Evolutionary conservation across 1,139 yeast genomes (phyloP), one percentile per base, ranked within the genome.

Genomic region (Kurtzmaniella quercitrusa): DNA sequence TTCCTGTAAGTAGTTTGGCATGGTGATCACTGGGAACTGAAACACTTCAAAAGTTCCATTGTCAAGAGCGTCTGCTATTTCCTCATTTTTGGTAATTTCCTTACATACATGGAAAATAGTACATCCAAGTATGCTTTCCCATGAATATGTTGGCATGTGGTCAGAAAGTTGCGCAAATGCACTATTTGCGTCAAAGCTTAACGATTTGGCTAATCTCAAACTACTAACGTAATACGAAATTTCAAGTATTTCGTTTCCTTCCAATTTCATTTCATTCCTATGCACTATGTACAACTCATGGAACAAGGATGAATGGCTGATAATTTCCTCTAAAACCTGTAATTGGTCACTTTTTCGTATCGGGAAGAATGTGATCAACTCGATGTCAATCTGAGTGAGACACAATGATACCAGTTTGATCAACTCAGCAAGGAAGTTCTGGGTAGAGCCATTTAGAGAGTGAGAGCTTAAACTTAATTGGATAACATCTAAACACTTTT

Each of bases 11-110:
- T 47, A 55, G 37, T 42, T 48, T 10, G 59, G 51, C 43, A 57
- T 63, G 1, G 72, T 53, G 12, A 65, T 46, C 2, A 72, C 72
- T 3, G 73, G 70, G 18, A 64, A 49, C 3, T 46, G 43, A 17
- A 60, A 54, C 3, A 23, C 17, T 11, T 33, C 31, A 36, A 38
- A 44, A 18, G 24, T 18, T 2, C 27, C 27, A 9, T 19, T 4
- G 12, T 36, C 38, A 8, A 36, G 24, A 4, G 12, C 16, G 10
- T 11, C 12, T 4, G 21, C 5, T 19, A 36, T 8, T n/a, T 19
- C 23, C 8, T 2, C 14, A 19, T 36, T 27, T n/a, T 19, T 21
- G 15, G 16, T 12, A 4, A 36, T 19, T 10, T 21, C 24, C 3
- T 21, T 36, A 19, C 27, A 18, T 17, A 21, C 16, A 19, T 21